Base-by-base conservation (phyloP, 345 rosid genomes). In the Draba incana region DNA sequence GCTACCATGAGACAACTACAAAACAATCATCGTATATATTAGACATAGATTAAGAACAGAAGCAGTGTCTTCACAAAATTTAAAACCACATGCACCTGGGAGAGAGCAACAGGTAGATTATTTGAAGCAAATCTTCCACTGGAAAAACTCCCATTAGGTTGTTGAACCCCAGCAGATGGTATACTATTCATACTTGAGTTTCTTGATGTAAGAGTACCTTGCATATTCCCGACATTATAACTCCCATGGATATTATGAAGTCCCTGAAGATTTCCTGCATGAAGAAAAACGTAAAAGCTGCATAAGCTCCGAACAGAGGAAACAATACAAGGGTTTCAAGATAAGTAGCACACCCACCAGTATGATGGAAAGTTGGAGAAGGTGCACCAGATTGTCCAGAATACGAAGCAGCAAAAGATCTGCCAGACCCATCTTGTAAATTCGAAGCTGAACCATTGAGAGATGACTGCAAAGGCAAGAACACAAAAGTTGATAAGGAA, bases 381-480 rank as follows among this genome's bases (percentile, higher is more conserved):
- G 86, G 93, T 6, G 84, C 94, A 69, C 97, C 98, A 76, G 96
- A 86, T 76, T 89, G 99, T 74, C 90, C 93, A 65, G 99, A 87
- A 81, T 86, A 94, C 51, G 97, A 94, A 75, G 92, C 41, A 3
- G 88, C 48, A 74, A 87, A 94, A 55, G 96, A 85, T 44, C 96
- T 85, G 44, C 85, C 98, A 0, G 86, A 83, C 3, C 84, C 78
- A 55, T 94, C 99, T 67, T 83, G 90, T 76, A 94, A 82, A 85
- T 91, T 94, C 15, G 99, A 89, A 41, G 92, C 87, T 35, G 96
- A 86, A 60, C 96, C 89, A 35, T 86, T 87, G 56, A 91, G 82
- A 57, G 96, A 91, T 68, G 99, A 88, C 97, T 94, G 90, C 76
- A 84, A 76, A 41, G 23, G 15, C 47, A 75, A 75, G 15, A 57